Conservation (phyloP, 2,329 filamentous ascomycete species). For the Pyrenophora tritici-repentis region DNA sequence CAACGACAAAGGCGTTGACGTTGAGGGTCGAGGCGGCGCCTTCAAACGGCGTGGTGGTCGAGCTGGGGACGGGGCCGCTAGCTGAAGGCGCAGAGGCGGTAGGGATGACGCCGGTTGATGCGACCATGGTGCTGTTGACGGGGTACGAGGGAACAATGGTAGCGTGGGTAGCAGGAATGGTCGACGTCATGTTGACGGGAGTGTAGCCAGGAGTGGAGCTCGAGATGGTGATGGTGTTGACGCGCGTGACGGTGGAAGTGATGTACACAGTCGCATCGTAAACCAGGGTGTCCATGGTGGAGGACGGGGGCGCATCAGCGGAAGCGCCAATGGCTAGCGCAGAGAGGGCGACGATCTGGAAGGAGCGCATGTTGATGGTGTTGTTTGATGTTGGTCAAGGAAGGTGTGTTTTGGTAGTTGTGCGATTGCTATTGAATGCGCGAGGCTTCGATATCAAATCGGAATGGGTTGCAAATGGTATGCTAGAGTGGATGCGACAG, state of each 20-base stretch:
- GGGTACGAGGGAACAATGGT: slow-evolving; percentile 22
- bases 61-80: slow-evolving; percentile 18
- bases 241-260: slow-evolving; percentile 46
- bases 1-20: slow-evolving; percentile 39
- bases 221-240: slow-evolving; percentile 46
- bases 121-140: slow-evolving; percentile 28
- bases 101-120: slow-evolving; percentile 3
- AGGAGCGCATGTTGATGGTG: slow-evolving; percentile 40
- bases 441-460: slow-evolving; percentile 9
- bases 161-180: slow-evolving; percentile 30
- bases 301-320: slow-evolving; percentile 21
- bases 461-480: slow-evolving; percentile 5
- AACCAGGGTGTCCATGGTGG: slow-evolving; percentile 3
- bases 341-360: slow-evolving; percentile 44
- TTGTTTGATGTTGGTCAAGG: slow-evolving; percentile 14
- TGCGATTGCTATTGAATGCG: slow-evolving; percentile 6
- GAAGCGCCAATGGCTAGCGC: slow-evolving; percentile 40
- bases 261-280: slow-evolving; percentile 46
- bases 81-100: slow-evolving; percentile 18
- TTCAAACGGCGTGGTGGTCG: slow-evolving; percentile 30
- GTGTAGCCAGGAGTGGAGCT: slow-evolving; percentile 32
- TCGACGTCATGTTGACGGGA: slow-evolving; percentile 41
- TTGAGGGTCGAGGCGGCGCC: slow-evolving; percentile 42
- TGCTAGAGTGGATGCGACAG: slow-evolving; percentile 12
- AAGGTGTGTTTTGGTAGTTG: slow-evolving; percentile 5